A percentile compares a stretch with the other conserved stretches of the same genome.
These are phyloP conservation scores for Penicillium taxi DNA, from an alignment of 495 filamentous ascomycete genomes.

Conservation along the genomic window DNA sequence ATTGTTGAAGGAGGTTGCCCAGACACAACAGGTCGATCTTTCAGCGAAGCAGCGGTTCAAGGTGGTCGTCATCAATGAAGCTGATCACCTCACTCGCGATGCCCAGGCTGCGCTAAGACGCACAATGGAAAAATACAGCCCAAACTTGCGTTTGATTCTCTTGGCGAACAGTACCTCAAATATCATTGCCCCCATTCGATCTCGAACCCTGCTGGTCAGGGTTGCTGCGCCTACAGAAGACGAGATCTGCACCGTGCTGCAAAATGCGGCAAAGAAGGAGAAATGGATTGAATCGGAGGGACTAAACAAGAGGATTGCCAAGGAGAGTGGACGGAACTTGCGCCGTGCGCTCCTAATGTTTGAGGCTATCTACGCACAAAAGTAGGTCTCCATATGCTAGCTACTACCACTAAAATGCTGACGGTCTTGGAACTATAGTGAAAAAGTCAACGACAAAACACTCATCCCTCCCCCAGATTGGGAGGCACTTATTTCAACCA, in stretches of 20 bases:
- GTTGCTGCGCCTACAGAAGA: slow-evolving; percentile 81
- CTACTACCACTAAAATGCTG: slow-evolving; percentile 5
- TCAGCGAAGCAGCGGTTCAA: slow-evolving; percentile 88
- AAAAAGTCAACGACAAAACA: slow-evolving; percentile 81
- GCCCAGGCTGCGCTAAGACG: slow-evolving; percentile 90
- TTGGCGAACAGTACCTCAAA: slow-evolving; percentile 92
- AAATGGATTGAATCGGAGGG: slow-evolving; percentile 61
- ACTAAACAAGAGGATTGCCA: slow-evolving; percentile 75
- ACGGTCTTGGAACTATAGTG: slow-evolving; percentile 44
- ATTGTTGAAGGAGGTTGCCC: slow-evolving; percentile 92
- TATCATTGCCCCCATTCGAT: slow-evolving; percentile 94
- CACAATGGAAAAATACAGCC: slow-evolving; percentile 99
- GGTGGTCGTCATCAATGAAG: slow-evolving; percentile 98
- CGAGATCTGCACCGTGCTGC: slow-evolving; percentile 75
- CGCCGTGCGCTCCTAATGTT: slow-evolving; percentile 87
- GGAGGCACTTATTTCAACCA: slow-evolving; percentile 80
- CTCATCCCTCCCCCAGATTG: slow-evolving; percentile 92
- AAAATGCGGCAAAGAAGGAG: slow-evolving; percentile 66
- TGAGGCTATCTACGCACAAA: slow-evolving; percentile 92
- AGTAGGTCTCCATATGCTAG: slow-evolving; percentile 46
- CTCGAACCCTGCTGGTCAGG: slow-evolving; percentile 78
- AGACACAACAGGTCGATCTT: slow-evolving; percentile 95
- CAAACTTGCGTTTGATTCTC: slow-evolving; percentile 84
- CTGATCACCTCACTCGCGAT: slow-evolving; percentile 90
- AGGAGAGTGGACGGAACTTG: slow-evolving; percentile 87